Evolutionary conservation across 2,329 filamentous ascomycete species (phyloP).

Genomic region (Sphaerulina populicola): DNA sequence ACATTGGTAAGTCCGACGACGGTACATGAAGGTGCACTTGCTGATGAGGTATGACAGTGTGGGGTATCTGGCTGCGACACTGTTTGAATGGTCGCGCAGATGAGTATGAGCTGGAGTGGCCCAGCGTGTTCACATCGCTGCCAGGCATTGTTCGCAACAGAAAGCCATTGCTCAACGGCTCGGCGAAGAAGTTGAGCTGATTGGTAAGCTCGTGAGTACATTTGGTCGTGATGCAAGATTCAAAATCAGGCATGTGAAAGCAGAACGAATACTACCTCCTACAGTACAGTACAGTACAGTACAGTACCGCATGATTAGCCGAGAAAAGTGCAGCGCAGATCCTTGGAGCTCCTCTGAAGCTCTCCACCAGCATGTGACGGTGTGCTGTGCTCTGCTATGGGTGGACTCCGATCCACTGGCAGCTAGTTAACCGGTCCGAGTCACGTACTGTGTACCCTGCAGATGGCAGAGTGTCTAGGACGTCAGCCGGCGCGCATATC

Average conservation of each 20-base stretch:
- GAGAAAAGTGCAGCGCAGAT: neutral
- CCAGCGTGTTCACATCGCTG: slow-evolving; percentile 49
- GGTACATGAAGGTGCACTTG: neutral
- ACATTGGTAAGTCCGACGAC: slow-evolving; percentile 45
- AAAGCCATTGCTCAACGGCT: slow-evolving; percentile 13
- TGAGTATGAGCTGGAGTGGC: slow-evolving; percentile 64
- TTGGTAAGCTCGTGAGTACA: neutral
- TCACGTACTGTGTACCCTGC: neutral
- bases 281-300: too few relatives aligned
- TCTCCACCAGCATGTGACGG: neutral
- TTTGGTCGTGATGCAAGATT: neutral
- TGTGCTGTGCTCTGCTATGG: neutral
- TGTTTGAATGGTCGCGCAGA: slow-evolving; percentile 66
- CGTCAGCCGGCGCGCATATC: slow-evolving; percentile 1
- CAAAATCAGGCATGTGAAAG: neutral
- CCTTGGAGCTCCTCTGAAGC: neutral
- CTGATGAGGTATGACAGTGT: slow-evolving; percentile 33
- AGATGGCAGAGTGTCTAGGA: slow-evolving; percentile 2
- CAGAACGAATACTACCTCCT: neutral
- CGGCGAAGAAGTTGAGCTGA: slow-evolving; percentile 14
- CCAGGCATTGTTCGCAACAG: slow-evolving; percentile 42
- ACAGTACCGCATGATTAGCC: neutral
- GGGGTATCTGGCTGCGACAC: slow-evolving; percentile 73
- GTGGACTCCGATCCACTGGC: slow-evolving; percentile 5
- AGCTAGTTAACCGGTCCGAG: slow-evolving; percentile 9